phyloP scores from a whole-genome alignment of 1,284 basidiomycete genomes.

The Tremellales sp. region DNA sequence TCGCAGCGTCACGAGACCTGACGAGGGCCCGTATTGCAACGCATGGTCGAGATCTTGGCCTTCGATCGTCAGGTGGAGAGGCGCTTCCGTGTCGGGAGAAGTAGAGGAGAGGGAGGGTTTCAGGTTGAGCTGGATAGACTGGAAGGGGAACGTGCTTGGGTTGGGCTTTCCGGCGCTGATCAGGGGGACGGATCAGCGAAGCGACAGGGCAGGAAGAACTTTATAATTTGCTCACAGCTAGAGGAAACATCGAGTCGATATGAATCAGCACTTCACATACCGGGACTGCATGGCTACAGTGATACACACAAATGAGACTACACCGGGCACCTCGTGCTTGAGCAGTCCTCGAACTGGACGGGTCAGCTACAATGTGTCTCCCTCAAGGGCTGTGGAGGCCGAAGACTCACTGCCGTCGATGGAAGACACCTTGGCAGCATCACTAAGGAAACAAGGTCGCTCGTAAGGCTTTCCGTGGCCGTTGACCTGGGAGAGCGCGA shows the following conservation, averaged over 20 bases:
- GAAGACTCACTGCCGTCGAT: slow-evolving; percentile 41
- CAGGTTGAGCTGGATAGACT: slow-evolving; percentile 59
- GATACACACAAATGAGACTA: slow-evolving; percentile 69
- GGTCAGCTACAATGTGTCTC: too few relatives aligned
- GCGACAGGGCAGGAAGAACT: neutral
- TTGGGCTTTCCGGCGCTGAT: slow-evolving; percentile 64
- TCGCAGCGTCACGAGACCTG: slow-evolving; percentile 62
- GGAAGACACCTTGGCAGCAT: slow-evolving; percentile 22
- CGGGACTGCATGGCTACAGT: neutral
- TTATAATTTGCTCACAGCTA: slow-evolving; percentile 8
- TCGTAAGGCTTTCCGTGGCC: too few relatives aligned
- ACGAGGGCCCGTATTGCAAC: slow-evolving; percentile 73
- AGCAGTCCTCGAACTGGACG: slow-evolving; percentile 59
- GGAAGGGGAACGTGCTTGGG: slow-evolving; percentile 83
- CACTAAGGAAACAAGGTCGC: slow-evolving; percentile 30
- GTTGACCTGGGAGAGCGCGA: too few relatives aligned
- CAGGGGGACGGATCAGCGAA: neutral
- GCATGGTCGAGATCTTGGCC: slow-evolving; percentile 59
- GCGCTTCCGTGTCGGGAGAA: slow-evolving; percentile 47
- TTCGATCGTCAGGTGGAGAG: slow-evolving; percentile 52
- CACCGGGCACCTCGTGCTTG: slow-evolving; percentile 72
- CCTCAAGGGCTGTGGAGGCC: too few relatives aligned
- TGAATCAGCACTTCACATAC: too few relatives aligned
- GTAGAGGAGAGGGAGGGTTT: slow-evolving; percentile 44
- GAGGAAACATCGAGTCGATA: too few relatives aligned